Base-by-base conservation (phyloP, 352 stramenopile genomes). In the Achlya hypogyna region DNA sequence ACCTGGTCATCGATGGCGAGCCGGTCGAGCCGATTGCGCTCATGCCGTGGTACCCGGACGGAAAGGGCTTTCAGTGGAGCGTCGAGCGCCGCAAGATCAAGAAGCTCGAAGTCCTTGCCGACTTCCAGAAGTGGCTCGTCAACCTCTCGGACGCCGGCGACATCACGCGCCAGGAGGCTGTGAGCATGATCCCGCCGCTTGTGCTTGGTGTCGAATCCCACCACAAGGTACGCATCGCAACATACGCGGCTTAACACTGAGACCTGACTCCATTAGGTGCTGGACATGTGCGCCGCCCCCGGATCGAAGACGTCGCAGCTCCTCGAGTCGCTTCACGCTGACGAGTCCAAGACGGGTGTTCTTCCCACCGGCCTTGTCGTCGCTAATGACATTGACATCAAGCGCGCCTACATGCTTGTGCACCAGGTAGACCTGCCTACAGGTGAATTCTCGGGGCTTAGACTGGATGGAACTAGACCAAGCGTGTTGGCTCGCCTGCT, bases 281-380 rank as follows among this genome's bases (percentile, higher is more conserved):
- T 98, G n/a, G 96, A 99, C 77, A 98, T 98, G 92, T 99, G 96
- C 72, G 97, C 98, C 3, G 97, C 97, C 12, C 98, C 98, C 10
- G 98, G 98, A 23, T 98, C 90, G 54, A 99, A 99, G 79, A 99
- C 98, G 32, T 97, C 92, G 69, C 97, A 99, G 79, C 76, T 99
- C 43, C 84, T 99, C 5, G 97, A 98, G 76, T 90, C 87, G 31
- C 75, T 97, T 27, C 90, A 97, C 69, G 82, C 82, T 6, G 73
- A 92, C 65, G 87, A 95, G 56, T 76, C 79, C 51, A 56, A 79
- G 28, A 90, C 83, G n/a, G 87, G 84, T 22, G 78, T 88, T 65
- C 88, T 82, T 31, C 86, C 85, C 1, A 92, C 79, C 10, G 91
- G 96, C 35, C 90, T 97, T 65, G 91, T 99, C 16, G 76, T 98